A percentile compares a stretch with the other conserved stretches of the same genome.
phyloP scores from a whole-genome alignment of 306 rosid species.

The Rubus parviflorus region DNA sequence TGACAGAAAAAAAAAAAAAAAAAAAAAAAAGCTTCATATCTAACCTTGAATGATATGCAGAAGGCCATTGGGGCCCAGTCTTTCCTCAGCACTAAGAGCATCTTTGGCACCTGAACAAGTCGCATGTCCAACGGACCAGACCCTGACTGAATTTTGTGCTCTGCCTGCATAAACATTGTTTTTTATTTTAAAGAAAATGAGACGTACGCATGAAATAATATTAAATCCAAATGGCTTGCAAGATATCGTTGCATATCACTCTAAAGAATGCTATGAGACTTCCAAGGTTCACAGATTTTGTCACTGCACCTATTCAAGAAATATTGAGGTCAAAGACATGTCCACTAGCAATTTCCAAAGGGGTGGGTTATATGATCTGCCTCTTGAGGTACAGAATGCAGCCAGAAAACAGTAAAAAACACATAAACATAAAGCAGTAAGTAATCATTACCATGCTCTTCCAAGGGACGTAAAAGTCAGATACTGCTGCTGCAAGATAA shows the following conservation, averaged over 20 bases:
- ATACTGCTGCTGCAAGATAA: conserved; percentile 96
- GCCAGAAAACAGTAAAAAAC: not conserved
- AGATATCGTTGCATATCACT: not conserved
- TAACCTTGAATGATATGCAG: conserved; percentile 90
- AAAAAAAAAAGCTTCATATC: conserved; percentile 7
- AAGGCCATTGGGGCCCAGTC: conserved; percentile 83
- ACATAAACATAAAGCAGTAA: not conserved
- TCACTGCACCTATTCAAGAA: not conserved
- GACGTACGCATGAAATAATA: not conserved
- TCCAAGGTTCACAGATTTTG: not conserved
- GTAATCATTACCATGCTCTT: conserved; percentile 73
- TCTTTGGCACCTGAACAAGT: conserved; percentile 91
- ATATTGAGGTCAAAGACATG: not conserved
- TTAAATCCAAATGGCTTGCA: not conserved
- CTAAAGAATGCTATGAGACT: not conserved
- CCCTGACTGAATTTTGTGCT: conserved; percentile 92
- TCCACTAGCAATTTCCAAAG: too few species aligned
- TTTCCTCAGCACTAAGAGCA: conserved; percentile 66
- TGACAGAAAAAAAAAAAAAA: not conserved
- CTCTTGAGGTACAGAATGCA: not conserved
- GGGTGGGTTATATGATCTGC: not conserved
- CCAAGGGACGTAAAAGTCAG: conserved; percentile 96
- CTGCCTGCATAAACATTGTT: conserved; percentile 50
- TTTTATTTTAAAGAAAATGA: not conserved
- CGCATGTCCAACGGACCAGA: conserved; percentile 78